These are phyloP conservation scores for Penicillium thymicola DNA, from an alignment of 2,329 filamentous ascomycete species.

Conservation along the genomic window DNA sequence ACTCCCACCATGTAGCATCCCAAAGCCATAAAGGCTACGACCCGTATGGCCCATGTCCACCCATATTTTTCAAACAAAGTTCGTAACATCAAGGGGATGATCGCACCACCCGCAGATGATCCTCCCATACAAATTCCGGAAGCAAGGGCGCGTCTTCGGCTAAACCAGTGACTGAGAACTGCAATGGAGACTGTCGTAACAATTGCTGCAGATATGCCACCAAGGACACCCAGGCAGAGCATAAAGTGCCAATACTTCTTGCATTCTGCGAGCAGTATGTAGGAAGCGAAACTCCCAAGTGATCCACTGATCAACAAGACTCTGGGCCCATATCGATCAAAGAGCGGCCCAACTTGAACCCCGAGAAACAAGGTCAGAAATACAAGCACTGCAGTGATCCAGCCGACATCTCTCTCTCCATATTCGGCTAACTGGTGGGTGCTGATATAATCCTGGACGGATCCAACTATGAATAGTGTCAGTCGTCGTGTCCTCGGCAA, in stretches of 20 bases:
- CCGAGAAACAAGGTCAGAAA: conserved; percentile 47
- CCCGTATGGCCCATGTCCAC: conserved; percentile 37
- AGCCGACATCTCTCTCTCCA: conserved; percentile 47
- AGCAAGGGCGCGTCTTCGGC: conserved; percentile 36
- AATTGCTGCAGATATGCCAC: conserved; percentile 35
- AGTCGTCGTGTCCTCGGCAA: not conserved
- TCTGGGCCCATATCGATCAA: conserved; percentile 48
- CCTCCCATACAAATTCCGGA: conserved; percentile 42
- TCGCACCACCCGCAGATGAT: conserved; percentile 37
- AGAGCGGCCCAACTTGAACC: conserved; percentile 49
- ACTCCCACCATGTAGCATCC: conserved; percentile 34
- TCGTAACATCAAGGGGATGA: conserved; percentile 37
- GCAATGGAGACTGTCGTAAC: conserved; percentile 39
- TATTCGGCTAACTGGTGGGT: conserved; percentile 45
- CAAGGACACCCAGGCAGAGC: conserved; percentile 37
- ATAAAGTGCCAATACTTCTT: conserved; percentile 50
- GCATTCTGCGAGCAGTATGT: conserved; percentile 49
- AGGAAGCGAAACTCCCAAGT: conserved; percentile 37
- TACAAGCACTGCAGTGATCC: conserved; percentile 49
- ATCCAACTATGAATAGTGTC: conserved; percentile 37
- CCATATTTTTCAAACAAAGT: conserved; percentile 32
- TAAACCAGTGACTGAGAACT: conserved; percentile 43
- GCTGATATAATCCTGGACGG: conserved; percentile 48
- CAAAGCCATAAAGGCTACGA: conserved; percentile 37
- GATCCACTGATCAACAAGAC: conserved; percentile 41